Evolutionary conservation across 345 rosid genomes (phyloP), one percentile per base, ranked within the genome.

Genomic region (Pugionium dolabratum): DNA sequence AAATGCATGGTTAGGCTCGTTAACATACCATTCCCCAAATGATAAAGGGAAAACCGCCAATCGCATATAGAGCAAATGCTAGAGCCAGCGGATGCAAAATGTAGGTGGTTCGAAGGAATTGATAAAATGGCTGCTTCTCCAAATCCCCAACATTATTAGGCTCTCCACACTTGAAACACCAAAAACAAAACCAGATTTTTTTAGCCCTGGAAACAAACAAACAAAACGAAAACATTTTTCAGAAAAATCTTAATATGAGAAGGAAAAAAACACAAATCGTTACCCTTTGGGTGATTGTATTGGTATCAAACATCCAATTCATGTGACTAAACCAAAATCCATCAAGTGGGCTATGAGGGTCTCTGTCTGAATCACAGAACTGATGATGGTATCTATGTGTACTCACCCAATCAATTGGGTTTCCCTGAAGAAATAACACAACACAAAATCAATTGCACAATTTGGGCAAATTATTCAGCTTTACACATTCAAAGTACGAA

Each of bases 261-360:
- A 29, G 32, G 8, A 44, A 26, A 32, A 49, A 59, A 18, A 18
- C 18, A 45, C 1, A 6, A 36, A 37, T 4, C 1, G 8, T 42
- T 80, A 92, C 94, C 91, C 81, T 93, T 78, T 83, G 69, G 34
- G 43, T 4, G 42, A 85, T 10, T 43, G 81, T 70, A 63, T 78
- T 70, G 41, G 81, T 70, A 71, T 93, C 96, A 70, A 93, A 89
- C 57, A 93, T 76, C 97, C 98, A 89, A 67, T 64, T 85, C 76
- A 87, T 79, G 40, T 92, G 98, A 69, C 97, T 89, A 32, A 84
- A 86, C 98, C 97, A 90, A 75, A 93, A 93, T 37, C 98, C 98
- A 59, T 85, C 91, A 76, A 72, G 73, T 50, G 98, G 98, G 71
- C 96, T 89, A 74, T 89, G 98, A 29, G 96, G 98, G 45, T 92